These are phyloP conservation scores for Stachybotrys chartarum DNA, from an alignment of 2,329 filamentous ascomycete species.

Conservation along the genomic window DNA sequence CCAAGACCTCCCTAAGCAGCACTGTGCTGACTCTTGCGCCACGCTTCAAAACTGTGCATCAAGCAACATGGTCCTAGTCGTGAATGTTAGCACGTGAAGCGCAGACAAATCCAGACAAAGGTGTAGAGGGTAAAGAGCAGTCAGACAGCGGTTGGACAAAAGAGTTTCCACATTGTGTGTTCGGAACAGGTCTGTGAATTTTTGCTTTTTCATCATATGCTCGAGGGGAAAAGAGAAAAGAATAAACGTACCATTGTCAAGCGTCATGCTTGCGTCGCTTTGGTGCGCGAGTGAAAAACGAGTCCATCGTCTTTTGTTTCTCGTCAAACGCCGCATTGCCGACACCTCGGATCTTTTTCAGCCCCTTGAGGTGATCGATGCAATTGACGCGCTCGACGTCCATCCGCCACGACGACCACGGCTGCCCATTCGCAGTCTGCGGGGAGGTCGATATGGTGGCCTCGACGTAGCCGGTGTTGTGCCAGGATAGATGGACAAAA, in stretches of 20 bases:
- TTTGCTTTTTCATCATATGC: conserved; percentile 61
- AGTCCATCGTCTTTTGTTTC: conserved; percentile 67
- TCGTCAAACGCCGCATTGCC: conserved; percentile 71
- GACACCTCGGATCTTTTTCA: conserved; percentile 76
- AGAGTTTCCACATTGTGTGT: conserved; percentile 59
- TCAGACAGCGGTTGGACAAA: conserved; percentile 85
- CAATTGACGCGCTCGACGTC: conserved; percentile 58
- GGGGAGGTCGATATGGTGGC: conserved; percentile 10
- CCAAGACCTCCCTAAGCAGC: too few relatives aligned
- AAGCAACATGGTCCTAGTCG: too few relatives aligned
- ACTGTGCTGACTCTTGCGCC: too few relatives aligned
- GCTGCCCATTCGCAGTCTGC: conserved; percentile 11
- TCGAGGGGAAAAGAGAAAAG: conserved; percentile 11
- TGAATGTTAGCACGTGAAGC: neutral
- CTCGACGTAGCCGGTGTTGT: conserved; percentile 45
- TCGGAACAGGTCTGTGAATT: conserved; percentile 84
- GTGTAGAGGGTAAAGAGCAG: conserved; percentile 14
- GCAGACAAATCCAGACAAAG: conserved; percentile 6
- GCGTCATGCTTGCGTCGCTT: conserved; percentile 16
- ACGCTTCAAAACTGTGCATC: too few relatives aligned
- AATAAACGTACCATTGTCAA: conserved; percentile 31
- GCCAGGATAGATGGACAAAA: conserved; percentile 31
- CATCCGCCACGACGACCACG: conserved; percentile 36
- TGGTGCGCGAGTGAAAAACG: conserved; percentile 57
- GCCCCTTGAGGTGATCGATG: conserved; percentile 60